These are phyloP conservation scores for Chimonanthus salicifolius DNA, from an alignment of 164 flowering plant species.

Conservation along the genomic window DNA sequence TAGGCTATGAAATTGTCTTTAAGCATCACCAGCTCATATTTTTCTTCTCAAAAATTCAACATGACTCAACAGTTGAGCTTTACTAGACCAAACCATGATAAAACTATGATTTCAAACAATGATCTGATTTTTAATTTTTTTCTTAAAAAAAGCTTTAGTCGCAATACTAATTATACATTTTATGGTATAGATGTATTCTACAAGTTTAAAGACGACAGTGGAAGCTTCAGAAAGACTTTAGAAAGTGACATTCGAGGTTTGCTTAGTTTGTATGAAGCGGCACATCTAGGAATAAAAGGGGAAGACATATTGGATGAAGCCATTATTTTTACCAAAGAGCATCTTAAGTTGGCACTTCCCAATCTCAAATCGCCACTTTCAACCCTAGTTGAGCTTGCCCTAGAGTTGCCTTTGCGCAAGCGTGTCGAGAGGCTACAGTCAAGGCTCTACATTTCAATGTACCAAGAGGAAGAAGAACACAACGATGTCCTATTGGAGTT, in stretches of 20 bases:
- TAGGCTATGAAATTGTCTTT: not conserved
- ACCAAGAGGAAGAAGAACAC: constrained; percentile 8
- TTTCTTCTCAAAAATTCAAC: no score
- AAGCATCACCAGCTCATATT: no score
- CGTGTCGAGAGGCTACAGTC: constrained; percentile 16
- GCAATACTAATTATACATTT: no score
- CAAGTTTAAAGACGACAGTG: no score
- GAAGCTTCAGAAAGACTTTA: no score
- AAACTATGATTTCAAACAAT: no score
- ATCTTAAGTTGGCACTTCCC: constrained; percentile 7
- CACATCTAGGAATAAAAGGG: constrained; percentile 14
- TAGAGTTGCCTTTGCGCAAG: constrained; percentile 12
- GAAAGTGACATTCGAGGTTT: no score
- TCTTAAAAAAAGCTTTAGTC: no score
- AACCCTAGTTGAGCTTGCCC: constrained; percentile 14
- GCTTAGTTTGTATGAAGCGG: constrained; percentile 22
- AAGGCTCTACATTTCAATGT: constrained; percentile 11
- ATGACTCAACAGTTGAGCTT: no score
- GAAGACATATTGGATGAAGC: constrained; percentile 26
- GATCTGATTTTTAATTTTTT: no score
- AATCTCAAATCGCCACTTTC: constrained; percentile 6
- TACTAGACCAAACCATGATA: no score
- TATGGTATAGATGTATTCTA: no score
- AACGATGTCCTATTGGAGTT: constrained; percentile 6
- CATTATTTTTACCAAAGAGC: constrained; percentile 13